These are phyloP conservation scores for Tylopilus sp. DNA, from an alignment of 1,284 basidiomycete genomes.

Conservation along the genomic window DNA sequence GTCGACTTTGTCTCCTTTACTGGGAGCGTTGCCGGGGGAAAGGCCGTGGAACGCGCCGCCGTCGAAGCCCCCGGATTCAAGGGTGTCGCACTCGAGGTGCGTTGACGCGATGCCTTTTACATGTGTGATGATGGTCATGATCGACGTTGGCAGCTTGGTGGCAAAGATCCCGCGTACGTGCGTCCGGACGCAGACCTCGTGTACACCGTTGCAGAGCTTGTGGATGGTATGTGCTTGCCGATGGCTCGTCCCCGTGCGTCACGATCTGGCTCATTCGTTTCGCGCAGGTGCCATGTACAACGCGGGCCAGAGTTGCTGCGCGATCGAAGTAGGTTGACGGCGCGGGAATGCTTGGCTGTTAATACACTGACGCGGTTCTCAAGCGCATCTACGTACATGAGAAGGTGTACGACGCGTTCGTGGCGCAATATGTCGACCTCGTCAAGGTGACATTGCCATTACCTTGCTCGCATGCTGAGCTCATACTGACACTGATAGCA, in stretches of 20 bases:
- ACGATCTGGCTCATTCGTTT: not conserved
- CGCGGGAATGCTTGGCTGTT: not conserved
- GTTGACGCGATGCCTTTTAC: not conserved
- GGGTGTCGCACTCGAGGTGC: slow-evolving; percentile 80
- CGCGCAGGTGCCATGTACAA: slow-evolving; percentile 89
- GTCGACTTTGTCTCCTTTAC: slow-evolving; percentile 93
- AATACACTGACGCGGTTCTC: not conserved
- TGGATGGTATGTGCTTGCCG: slow-evolving; percentile 70
- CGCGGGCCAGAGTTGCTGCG: slow-evolving; percentile 94
- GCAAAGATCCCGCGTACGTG: slow-evolving; percentile 97
- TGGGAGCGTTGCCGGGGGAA: slow-evolving; percentile 82
- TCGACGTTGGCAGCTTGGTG: slow-evolving; percentile 77
- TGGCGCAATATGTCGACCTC: slow-evolving; percentile 78
- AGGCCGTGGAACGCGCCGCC: slow-evolving; percentile 72
- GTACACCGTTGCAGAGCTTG: slow-evolving; percentile 88
- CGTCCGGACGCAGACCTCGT: slow-evolving; percentile 86
- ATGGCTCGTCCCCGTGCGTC: not conserved
- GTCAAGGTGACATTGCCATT: slow-evolving; percentile 65
- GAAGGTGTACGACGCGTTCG: slow-evolving; percentile 83
- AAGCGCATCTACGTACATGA: slow-evolving; percentile 97
- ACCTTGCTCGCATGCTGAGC: not conserved
- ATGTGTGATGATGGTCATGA: not conserved
- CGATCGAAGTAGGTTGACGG: slow-evolving; percentile 70
- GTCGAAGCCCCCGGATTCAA: slow-evolving; percentile 79
- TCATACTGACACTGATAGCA: slow-evolving; percentile 49